These are phyloP conservation scores for Pseudopithomyces maydicus DNA, from an alignment of 2,329 filamentous ascomycete species.

Conservation along the genomic window DNA sequence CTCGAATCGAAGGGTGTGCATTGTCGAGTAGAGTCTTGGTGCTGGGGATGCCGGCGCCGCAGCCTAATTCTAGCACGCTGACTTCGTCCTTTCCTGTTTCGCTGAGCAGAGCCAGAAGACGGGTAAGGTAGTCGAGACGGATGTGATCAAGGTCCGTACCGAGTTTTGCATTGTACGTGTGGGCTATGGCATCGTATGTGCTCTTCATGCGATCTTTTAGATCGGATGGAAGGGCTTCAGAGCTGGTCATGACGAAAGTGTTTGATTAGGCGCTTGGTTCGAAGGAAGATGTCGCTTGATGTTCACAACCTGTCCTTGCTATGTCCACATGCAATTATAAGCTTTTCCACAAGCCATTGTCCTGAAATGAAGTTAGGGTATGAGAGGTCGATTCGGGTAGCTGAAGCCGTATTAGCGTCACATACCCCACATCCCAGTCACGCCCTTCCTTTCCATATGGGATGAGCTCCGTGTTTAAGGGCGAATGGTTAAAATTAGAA, in stretches of 20 bases:
- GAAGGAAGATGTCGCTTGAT: not conserved
- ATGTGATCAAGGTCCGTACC: slow-evolving; percentile 23
- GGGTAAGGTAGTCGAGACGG: slow-evolving; percentile 26
- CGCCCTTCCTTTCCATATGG: not conserved
- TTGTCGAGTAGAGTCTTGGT: slow-evolving; percentile 30
- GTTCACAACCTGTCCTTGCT: not conserved
- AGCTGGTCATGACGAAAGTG: not conserved
- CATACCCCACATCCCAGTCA: not conserved
- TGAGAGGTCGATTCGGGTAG: not conserved
- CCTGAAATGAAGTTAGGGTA: not conserved
- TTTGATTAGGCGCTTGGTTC: not conserved
- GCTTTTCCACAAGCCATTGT: no score
- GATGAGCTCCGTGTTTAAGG: not conserved
- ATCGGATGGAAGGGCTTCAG: slow-evolving; percentile 10
- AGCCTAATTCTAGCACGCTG: slow-evolving; percentile 33
- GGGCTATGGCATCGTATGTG: slow-evolving; percentile 39
- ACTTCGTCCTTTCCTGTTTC: not conserved
- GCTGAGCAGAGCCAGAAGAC: slow-evolving; percentile 20
- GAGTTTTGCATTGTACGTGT: slow-evolving; percentile 26
- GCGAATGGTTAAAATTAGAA: not conserved
- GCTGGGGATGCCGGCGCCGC: slow-evolving; percentile 35
- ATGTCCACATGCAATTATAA: no score
- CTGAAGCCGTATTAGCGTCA: not conserved
- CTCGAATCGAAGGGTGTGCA: slow-evolving; percentile 20
- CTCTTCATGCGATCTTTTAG: slow-evolving; percentile 34